Base-by-base conservation (phyloP, 257 asterid species). In the Solanum sejunctum region DNA sequence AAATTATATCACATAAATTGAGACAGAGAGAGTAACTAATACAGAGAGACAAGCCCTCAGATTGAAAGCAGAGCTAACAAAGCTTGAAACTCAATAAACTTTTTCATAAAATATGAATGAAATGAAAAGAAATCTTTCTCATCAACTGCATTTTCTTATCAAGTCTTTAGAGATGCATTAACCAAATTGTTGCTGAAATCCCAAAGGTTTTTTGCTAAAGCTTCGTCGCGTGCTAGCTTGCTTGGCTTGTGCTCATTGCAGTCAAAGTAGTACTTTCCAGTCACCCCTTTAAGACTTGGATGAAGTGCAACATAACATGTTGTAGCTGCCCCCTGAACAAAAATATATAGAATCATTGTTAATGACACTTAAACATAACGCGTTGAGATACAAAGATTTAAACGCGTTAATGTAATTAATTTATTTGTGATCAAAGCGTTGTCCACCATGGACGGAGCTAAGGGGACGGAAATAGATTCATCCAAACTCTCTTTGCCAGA, bases 281-380 rank as follows among this genome's bases (percentile, higher is more conserved):
- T 84, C 3, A 90, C 89, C 2, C 93, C 94, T 85, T 88, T 86
- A 89, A 92, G 0, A 20, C 85, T 69, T 11, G 93, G 95, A 81
- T 93, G 93, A 28, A 94, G 93, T 2, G 98, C 97, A 12, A 90
- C 93, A 67, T 90, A 94, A 89, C 98, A 91, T 36, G 97, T 93
- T 43, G 98, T 94, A 26, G 97, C 93, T 16, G 97, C 96, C 45
- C 96, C 98, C 96, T 92, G 79, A 12, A 85, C 41, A 54, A 45
- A 75, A 36, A 4, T 36, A 36, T 36, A 36, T 16, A 28, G 61
- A 15, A 75, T 39, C 79, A 80, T 36, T 36, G 41, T 36, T 36
- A 4, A 36, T 36, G 39, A 36, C 39, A 36, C 39, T 36, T 36
- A 36, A 36, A 36, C 41, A 36, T 36, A 36, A 36, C 6, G 41